Evolutionary conservation across 169 alveolate species (phyloP).

Genomic region (Cytauxzoon felis): DNA sequence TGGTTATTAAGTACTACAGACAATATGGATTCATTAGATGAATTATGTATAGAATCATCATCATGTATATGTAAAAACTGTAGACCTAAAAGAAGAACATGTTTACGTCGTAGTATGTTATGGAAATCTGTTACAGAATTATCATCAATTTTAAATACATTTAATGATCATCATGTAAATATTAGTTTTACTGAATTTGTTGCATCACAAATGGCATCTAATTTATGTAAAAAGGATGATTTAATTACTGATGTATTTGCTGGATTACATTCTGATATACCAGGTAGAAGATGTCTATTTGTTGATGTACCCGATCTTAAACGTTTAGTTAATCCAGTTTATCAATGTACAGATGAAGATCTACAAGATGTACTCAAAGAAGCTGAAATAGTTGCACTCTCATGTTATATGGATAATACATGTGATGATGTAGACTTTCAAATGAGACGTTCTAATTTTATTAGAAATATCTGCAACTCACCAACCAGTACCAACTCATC

Average conservation of each 20-base stretch:
- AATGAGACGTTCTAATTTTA: constrained; percentile 5
- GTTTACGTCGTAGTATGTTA: constrained; percentile 26
- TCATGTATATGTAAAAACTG: background rate
- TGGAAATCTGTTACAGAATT: constrained; percentile 44
- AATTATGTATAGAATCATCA: background rate
- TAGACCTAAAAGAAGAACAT: constrained; percentile 15
- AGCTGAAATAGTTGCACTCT: constrained; percentile 25
- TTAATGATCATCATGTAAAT: constrained; percentile 25
- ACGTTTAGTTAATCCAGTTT: constrained; percentile 43
- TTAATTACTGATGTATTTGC: constrained; percentile 56
- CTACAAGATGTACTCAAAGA: constrained; percentile 29
- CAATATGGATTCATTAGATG: background rate
- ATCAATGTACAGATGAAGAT: constrained; percentile 17
- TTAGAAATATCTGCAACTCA: constrained; percentile 1
- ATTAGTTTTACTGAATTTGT: constrained; percentile 57
- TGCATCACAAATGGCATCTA: constrained; percentile 48
- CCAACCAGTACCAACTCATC: background rate
- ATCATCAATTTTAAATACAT: constrained; percentile 4
- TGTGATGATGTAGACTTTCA: constrained; percentile 17
- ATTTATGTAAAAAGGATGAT: constrained; percentile 36
- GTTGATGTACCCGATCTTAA: constrained; percentile 44
- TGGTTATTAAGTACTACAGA: background rate
- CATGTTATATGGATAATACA: background rate
- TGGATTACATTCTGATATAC: constrained; percentile 52
- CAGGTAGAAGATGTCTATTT: constrained; percentile 54